Percentiles rank a stretch among this genome's conserved stretches.
These are phyloP conservation scores for Heimioporus sp. DNA, from an alignment of 768 basidiomycete genomes.

Conservation along the genomic window DNA sequence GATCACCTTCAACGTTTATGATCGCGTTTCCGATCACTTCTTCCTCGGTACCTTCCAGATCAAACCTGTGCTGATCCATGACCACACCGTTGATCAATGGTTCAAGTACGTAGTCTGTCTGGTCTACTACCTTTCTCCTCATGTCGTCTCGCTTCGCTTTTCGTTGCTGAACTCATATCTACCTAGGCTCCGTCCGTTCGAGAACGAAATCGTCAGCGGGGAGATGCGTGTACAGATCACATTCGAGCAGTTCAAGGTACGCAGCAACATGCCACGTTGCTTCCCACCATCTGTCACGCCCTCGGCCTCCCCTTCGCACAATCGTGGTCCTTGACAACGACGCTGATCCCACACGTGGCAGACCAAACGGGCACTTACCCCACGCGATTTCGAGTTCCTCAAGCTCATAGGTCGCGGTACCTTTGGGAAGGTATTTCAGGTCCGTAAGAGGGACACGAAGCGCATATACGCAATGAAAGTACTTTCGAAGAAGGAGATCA, in stretches of 20 bases:
- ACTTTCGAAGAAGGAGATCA: constrained; percentile 96
- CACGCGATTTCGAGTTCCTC: constrained; percentile 96
- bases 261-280: constrained; percentile 14
- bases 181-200: constrained; percentile 66
- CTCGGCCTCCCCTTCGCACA: constrained; percentile 23
- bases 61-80: constrained; percentile 87
- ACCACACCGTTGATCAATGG: constrained; percentile 96
- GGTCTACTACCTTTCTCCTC: constrained; percentile 11
- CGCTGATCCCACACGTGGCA: constrained; percentile 33
- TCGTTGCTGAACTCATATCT: constrained; percentile 13
- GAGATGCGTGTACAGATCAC: constrained; percentile 95
- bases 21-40: constrained; percentile 77
- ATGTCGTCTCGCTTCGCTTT: constrained; percentile 7
- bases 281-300: constrained; percentile 26
- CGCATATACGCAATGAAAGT: constrained; percentile 99
- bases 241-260: constrained; percentile 86
- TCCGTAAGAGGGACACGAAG: constrained; percentile 96
- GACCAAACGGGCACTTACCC: constrained; percentile 86
- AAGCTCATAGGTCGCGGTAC: constrained; percentile 98
- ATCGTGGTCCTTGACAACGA: constrained; percentile 18
- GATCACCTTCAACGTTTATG: constrained; percentile 89
- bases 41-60: constrained; percentile 92
- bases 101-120: constrained; percentile 67
- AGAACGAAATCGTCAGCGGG: constrained; percentile 82
- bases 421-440: constrained; percentile 98